Conservation (phyloP, 2,329 filamentous ascomycete species). For the Dactylonectria estremocensis region DNA sequence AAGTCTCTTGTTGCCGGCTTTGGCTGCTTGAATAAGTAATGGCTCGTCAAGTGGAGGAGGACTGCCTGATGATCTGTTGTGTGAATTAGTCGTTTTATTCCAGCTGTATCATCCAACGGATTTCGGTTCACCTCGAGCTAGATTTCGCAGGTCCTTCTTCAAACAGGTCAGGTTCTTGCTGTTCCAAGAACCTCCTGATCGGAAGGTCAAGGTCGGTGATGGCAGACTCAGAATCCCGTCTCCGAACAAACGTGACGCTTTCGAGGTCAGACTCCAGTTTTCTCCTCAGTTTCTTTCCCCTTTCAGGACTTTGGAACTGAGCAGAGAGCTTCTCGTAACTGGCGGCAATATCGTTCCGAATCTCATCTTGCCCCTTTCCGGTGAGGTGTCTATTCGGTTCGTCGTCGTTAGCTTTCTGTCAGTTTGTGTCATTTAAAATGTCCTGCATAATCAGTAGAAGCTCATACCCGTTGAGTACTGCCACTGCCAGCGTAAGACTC, state of each 20-base stretch:
- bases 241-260: neutral
- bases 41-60: neutral
- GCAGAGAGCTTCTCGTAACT: conserved; percentile 6
- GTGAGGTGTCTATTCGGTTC: neutral
- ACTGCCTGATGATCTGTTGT: neutral
- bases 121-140: neutral
- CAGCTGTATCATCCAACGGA: neutral
- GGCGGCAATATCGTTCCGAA: neutral
- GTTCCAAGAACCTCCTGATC: neutral
- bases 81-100: neutral
- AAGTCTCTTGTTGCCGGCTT: neutral
- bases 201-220: neutral
- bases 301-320: neutral
- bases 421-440: neutral
- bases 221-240: conserved; percentile 1
- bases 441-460: neutral
- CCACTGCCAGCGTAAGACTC: conserved; percentile 5
- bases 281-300: neutral
- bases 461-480: conserved; percentile 6
- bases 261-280: conserved; percentile 1
- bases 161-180: neutral
- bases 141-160: neutral
- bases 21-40: conserved; percentile 1
- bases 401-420: neutral
- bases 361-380: conserved; percentile 5